Percentiles rank a stretch among this genome's conserved stretches.
phyloP scores from a whole-genome alignment of 352 stramenopile species.

The Phytophthora boehmeriae region DNA sequence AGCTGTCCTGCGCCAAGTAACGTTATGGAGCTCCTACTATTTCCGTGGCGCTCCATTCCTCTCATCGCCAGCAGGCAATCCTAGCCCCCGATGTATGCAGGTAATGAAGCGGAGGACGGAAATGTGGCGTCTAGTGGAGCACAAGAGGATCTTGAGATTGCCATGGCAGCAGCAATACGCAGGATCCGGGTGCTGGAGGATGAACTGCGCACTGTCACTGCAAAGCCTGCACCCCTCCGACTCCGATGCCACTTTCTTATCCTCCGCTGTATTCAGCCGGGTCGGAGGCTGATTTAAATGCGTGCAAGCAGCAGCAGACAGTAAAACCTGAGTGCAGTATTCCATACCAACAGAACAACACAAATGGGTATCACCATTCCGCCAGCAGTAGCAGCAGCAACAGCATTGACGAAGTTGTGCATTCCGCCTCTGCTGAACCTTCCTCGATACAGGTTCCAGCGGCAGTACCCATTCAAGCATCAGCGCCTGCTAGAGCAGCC shows the following conservation, averaged over 20 bases:
- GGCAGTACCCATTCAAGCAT: background rate
- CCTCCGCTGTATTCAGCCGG: slow-evolving; percentile 31
- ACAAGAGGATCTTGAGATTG: slow-evolving; percentile 61
- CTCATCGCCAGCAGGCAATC: slow-evolving; percentile 46
- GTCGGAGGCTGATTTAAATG: slow-evolving; percentile 22
- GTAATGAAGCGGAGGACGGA: slow-evolving; percentile 17
- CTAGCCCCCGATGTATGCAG: slow-evolving; percentile 50
- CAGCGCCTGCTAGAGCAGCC: slow-evolving; percentile 6
- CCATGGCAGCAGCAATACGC: slow-evolving; percentile 59
- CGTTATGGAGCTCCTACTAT: slow-evolving; percentile 85
- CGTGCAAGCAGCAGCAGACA: slow-evolving; percentile 10
- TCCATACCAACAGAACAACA: slow-evolving; percentile 15
- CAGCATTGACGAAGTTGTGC: slow-evolving; percentile 13
- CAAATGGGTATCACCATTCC: slow-evolving; percentile 25
- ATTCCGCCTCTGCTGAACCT: background rate
- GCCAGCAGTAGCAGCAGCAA: slow-evolving; percentile 20
- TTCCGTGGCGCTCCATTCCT: slow-evolving; percentile 62
- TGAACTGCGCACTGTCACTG: slow-evolving; percentile 37
- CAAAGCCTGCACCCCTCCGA: slow-evolving; percentile 16
- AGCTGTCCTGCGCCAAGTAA: slow-evolving; percentile 70
- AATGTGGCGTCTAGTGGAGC: slow-evolving; percentile 17
- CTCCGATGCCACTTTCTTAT: slow-evolving; percentile 32
- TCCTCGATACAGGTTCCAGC: background rate
- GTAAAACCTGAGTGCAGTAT: slow-evolving; percentile 5
- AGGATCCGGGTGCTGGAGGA: slow-evolving; percentile 64